Base-by-base conservation (phyloP, 441 rosid genomes). In the Gossypium gossypioides region DNA sequence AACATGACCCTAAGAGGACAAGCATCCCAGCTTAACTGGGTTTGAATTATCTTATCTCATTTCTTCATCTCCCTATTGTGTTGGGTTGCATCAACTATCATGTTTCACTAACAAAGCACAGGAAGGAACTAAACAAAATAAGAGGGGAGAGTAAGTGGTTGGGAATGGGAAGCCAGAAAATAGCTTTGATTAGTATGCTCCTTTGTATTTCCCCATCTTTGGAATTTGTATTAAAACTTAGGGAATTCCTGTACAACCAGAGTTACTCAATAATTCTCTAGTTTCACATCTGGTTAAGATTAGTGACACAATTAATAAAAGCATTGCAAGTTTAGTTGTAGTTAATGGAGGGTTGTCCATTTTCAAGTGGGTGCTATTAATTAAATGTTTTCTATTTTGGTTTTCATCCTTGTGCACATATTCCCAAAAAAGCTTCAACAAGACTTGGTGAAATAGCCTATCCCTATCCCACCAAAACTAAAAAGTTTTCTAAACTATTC, bases 1-100 rank as follows among this genome's bases (percentile, higher is more conserved):
- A 82, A 80, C 74, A 80, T 3, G 93, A 84, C 65, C 90, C 87
- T 63, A 94, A 91, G 55, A 34, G 21, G 60, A 13, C 5, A 64
- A 15, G 21, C 10, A 54, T 54, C 25, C 21, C 9, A 55, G 12
- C 25, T 12, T 3, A 19, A 37, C 42, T 1, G 24, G 9, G 24
- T 37, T 19, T 70, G 13, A 19, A 55, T 70, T 40, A 6, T n/a
- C 40, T 56, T 3, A n/a, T 40, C 25, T 40, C 55, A 22, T 40
- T 55, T 71, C 55, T 56, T 37, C 3, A 42, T 57, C 65, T 57
- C 42, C 10, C 37, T 70, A n/a, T 19, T 2, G 59, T 18, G 59
- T 62, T 9, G 34, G n/a, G 52, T 56, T 70, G 58, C 71, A 44
- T 70, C 65, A 18, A 34, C 52, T 50, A 50, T 37, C 61, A 56